A percentile compares a stretch with the other conserved stretches of the same genome.
These are phyloP conservation scores for Thalassia testudinum DNA, from an alignment of 116 monocot genomes.

Conservation along the genomic window DNA sequence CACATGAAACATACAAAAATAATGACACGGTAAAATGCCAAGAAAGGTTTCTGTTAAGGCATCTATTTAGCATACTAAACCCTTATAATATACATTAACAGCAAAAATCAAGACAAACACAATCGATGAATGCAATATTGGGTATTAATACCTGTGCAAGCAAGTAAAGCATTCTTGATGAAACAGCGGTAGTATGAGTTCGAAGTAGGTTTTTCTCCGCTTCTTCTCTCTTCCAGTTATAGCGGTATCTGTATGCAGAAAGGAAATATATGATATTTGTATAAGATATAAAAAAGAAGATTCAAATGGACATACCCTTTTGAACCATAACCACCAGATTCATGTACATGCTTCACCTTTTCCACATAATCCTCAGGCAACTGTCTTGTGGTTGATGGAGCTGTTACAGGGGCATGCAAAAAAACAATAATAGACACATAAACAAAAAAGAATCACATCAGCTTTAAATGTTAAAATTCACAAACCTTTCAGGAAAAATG, in stretches of 20 bases:
- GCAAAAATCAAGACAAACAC: too few species aligned
- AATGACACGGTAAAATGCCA: too few species aligned
- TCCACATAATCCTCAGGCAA: constrained; percentile 85
- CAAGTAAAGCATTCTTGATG: constrained; percentile 86
- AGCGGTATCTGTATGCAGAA: constrained; percentile 45
- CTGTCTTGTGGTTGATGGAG: constrained; percentile 59
- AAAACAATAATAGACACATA: neutral
- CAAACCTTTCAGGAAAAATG: constrained; percentile 82
- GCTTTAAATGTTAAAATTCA: neutral
- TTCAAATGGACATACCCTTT: constrained; percentile 41
- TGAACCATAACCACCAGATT: constrained; percentile 87
- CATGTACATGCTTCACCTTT: constrained; percentile 69
- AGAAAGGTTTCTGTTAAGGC: too few species aligned
- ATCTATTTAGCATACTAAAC: too few species aligned
- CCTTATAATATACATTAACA: too few species aligned
- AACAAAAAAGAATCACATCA: neutral
- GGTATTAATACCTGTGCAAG: constrained; percentile 62
- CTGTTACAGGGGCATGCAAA: constrained; percentile 21
- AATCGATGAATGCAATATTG: too few species aligned
- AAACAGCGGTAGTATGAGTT: constrained; percentile 98
- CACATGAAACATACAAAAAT: too few species aligned
- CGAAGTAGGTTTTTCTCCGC: constrained; percentile 90
- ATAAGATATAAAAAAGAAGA: neutral
- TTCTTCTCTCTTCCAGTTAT: constrained; percentile 95
- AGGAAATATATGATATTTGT: neutral